Base-by-base conservation (phyloP, 176 grass and related monocot genomes). In the Thinopyrum elongatum region DNA sequence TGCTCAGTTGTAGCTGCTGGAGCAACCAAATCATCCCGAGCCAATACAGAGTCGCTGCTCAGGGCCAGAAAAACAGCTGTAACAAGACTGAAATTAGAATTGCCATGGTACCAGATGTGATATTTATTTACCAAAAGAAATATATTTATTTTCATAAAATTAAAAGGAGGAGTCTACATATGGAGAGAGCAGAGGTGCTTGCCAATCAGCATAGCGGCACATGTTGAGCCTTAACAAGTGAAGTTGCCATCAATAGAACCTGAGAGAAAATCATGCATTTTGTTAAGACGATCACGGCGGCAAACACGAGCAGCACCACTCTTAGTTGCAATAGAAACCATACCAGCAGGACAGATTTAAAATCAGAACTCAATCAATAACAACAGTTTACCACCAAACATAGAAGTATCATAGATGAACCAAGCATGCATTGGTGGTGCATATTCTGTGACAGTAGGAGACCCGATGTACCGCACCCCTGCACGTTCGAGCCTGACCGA, bases 1-100 rank as follows among this genome's bases (percentile, higher is more conserved):
- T 95, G 74, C 75, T 82, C 90, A 83, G 85, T 94, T 92, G 70
- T 57, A 74, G 63, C 58, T 74, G 34, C 39, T 90, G 75, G 90
- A 83, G 47, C 42, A 31, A 61, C 72, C 71, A 90, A 74, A 74
- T 86, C 84, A 82, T 94, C 86, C 79, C 92, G 78, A 46, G 96
- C 93, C 65, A 87, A 89, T 78, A 83, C 84, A 79, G 70, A 76
- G 34, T 80, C 69, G 3, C 70, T 74, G 75, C 85, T 89, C 72
- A 86, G 64, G 69, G 87, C 84, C 74, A 95, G 67, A 76, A 94
- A 84, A 80, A 92, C 26, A 67, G 84, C 93, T 92, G 80, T 16
- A 85, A 36, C 8, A 63, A 81, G 67, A 78, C 38, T 78, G 28
- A 86, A 67, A 16, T 62, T 51, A 84, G 65, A 59, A 78, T 30